Conservation (phyloP, 2,329 filamentous ascomycete species). For the Paraphoma chrysanthemicola region DNA sequence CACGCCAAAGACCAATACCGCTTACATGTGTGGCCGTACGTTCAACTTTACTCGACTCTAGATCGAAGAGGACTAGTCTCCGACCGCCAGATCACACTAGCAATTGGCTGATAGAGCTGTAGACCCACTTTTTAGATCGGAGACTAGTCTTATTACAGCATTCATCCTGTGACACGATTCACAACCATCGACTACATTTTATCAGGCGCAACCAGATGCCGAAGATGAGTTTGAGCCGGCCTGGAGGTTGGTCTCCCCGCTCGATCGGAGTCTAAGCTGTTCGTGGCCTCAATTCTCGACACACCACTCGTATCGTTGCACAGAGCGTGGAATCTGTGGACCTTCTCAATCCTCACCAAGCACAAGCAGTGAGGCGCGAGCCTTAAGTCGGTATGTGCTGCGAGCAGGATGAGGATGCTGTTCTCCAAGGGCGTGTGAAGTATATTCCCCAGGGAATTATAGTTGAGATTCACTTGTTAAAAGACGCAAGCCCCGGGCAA, state of each 20-base stretch:
- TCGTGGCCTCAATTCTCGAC: neutral
- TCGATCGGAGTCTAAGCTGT: slow-evolving; percentile 5
- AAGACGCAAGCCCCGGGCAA: too few species aligned
- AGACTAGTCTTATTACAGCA: slow-evolving; percentile 9
- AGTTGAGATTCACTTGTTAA: too few species aligned
- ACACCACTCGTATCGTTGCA: too few species aligned
- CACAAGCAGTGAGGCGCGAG: too few species aligned
- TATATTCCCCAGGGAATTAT: too few species aligned
- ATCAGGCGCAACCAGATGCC: neutral
- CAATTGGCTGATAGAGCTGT: neutral
- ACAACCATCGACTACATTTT: neutral
- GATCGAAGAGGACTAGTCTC: slow-evolving; percentile 17
- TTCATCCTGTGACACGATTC: neutral
- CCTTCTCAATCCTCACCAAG: too few species aligned
- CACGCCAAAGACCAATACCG: too few species aligned
- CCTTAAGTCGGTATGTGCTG: too few species aligned
- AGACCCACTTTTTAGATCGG: slow-evolving; percentile 1
- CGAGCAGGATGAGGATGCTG: too few species aligned
- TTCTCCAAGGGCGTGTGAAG: too few species aligned
- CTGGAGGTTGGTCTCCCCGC: too few species aligned
- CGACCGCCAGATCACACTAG: neutral
- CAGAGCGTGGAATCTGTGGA: too few species aligned
- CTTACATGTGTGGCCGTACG: neutral
- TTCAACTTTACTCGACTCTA: neutral
- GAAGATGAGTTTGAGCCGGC: neutral